A percentile compares a stretch with the other conserved stretches of the same genome.
These are phyloP conservation scores for Amborella trichopoda DNA, from an alignment of 164 flowering plant genomes.

Conservation along the genomic window DNA sequence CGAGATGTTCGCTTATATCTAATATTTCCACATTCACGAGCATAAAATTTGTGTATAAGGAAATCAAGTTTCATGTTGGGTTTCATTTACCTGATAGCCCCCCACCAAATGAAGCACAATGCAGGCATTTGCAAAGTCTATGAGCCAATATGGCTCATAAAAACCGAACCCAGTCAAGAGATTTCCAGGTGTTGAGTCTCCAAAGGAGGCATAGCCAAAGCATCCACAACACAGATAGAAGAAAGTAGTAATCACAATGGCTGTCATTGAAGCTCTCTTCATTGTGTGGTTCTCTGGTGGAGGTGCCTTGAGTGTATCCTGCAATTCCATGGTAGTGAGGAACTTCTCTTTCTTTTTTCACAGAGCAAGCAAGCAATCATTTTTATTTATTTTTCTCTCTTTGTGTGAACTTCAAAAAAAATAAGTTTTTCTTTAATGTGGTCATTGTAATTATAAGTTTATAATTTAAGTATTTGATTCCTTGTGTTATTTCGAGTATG, in stretches of 20 bases:
- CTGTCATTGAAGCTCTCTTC: slow-evolving; percentile 50
- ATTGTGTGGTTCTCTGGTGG: slow-evolving; percentile 57
- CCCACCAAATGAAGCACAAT: slow-evolving; percentile 54
- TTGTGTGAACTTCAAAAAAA: too few relatives aligned
- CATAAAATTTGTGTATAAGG: too few relatives aligned
- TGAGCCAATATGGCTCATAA: slow-evolving; percentile 56
- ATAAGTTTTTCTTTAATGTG: too few relatives aligned
- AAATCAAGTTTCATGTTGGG: too few relatives aligned
- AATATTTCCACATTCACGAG: too few relatives aligned
- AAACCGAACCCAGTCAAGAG: slow-evolving; percentile 63
- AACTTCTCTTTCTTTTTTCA: neutral
- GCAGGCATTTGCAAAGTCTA: slow-evolving; percentile 61
- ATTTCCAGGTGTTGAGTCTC: slow-evolving; percentile 51
- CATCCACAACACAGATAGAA: slow-evolving; percentile 67
- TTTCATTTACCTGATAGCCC: slow-evolving; percentile 82
- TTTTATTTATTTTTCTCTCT: neutral
- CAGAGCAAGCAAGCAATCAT: neutral
- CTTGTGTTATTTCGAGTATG: too few relatives aligned
- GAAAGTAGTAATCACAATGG: slow-evolving; percentile 45
- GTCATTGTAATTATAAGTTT: too few relatives aligned
- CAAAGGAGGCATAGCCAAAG: slow-evolving; percentile 78
- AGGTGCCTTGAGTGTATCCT: slow-evolving; percentile 65
- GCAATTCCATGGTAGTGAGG: slow-evolving; percentile 8
- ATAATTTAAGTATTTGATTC: too few relatives aligned
- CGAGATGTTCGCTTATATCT: too few relatives aligned